Evolutionary conservation across 2,329 filamentous ascomycete species (phyloP).

Genomic region (Fusarium armeniacum): DNA sequence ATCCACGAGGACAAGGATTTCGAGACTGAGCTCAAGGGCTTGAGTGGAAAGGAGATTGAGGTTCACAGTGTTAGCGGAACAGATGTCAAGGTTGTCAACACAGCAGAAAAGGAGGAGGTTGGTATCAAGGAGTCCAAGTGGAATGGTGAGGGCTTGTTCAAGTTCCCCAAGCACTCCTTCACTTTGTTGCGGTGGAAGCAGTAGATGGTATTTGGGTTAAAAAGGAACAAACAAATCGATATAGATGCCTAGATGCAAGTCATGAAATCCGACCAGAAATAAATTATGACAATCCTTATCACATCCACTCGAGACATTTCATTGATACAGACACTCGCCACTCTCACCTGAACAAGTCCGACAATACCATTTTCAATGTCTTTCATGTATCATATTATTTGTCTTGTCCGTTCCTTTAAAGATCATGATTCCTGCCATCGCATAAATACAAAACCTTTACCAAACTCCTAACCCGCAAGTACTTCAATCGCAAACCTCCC

Average conservation of each 20-base stretch:
- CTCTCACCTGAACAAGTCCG: background rate
- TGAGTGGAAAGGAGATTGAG: conserved; percentile 62
- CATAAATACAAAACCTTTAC: background rate
- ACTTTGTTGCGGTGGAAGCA: conserved; percentile 75
- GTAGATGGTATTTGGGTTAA: conserved; percentile 3
- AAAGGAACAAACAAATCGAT: background rate
- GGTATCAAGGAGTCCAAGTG: conserved; percentile 62
- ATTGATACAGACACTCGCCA: background rate
- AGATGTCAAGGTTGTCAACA: conserved; percentile 71
- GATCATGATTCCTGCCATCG: background rate
- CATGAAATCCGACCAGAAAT: background rate
- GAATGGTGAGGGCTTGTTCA: conserved; percentile 72
- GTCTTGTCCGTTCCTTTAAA: conserved; percentile 56
- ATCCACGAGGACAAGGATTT: conserved; percentile 73
- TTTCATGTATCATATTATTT: background rate
- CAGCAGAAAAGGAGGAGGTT: conserved; percentile 73
- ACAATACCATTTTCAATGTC: background rate
- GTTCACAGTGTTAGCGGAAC: conserved; percentile 70
- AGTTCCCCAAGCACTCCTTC: conserved; percentile 78
- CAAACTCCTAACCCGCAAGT: conserved; percentile 19
- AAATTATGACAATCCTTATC: background rate
- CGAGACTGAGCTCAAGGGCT: conserved; percentile 70
- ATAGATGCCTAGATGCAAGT: conserved; percentile 10
- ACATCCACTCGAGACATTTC: too few species aligned
- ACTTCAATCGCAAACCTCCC: conserved; percentile 49